Evolutionary conservation across 2,329 filamentous ascomycete genomes (phyloP), one percentile per base, ranked within the genome.

Genomic region (Thielaviopsis cerberus): DNA sequence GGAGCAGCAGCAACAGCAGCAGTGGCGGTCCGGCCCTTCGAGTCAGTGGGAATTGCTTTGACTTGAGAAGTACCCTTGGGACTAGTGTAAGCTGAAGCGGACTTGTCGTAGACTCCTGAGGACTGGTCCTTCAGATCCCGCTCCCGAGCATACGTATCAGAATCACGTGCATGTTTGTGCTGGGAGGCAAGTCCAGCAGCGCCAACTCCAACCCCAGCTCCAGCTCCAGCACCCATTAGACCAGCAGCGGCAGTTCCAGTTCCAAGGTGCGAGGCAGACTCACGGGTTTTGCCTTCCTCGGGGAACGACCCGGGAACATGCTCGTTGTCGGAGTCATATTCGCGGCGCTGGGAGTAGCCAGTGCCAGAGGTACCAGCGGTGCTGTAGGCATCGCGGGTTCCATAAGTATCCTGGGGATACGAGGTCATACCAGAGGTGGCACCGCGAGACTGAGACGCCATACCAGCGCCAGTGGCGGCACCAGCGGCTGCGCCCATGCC

Each of bases 231-330:
- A 26, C 51, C 55, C 15, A 26, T 52, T 26, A 54, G 10, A 23
- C 27, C 55, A 54, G 17, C 37, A 13, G 55, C 26, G 11, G 58
- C 51, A 27, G 54, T 54, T 24, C 58, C 55, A 22, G 45, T 26
- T 13, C 27, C 45, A 7, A 27, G n/a, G 23, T 41, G 54, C 13
- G 51, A 34, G 10, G 48, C 10, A 22, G 51, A 57, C 7, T 58
- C 53, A 17, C 13, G 24, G 20, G 52, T 55, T 27, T 27, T 54
- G 8, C 48, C 55, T 15, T 51, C 45, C 22, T 50, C 27, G 3
- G 55, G 59, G 37, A 58, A 61, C 8, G 55, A 51, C 5, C 59
- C 59, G 11, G 59, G 59, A 52, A 59, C 41, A 17, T 48, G 41
- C 41, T 48, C 41, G 4, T 24, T 27, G 50, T 59, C 57, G 22